These are phyloP conservation scores for Chlorella sp. DNA, from an alignment of 139 green algal species.

Conservation along the genomic window DNA sequence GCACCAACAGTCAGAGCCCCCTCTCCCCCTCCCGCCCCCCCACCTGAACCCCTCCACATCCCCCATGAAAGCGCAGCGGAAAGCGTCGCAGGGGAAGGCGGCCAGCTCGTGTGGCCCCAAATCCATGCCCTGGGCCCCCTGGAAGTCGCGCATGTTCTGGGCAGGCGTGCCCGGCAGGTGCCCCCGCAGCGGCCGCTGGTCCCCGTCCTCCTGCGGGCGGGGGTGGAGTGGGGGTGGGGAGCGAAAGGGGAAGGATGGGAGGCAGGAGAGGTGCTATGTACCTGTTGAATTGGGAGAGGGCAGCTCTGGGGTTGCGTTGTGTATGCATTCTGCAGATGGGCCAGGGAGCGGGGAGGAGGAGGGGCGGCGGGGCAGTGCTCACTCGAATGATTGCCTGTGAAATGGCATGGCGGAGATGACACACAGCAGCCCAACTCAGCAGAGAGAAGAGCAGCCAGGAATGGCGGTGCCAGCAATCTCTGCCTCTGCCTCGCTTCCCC, in stretches of 20 bases:
- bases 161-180: constrained; percentile 18
- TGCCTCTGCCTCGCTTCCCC: no score
- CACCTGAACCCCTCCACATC: background rate
- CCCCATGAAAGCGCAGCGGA: constrained; percentile 2
- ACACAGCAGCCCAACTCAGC: no score
- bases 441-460: background rate
- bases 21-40: background rate
- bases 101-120: background rate
- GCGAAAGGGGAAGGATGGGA: no score
- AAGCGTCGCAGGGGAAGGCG: background rate
- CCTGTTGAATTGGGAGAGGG: background rate
- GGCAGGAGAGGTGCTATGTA: background rate
- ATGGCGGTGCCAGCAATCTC: no score
- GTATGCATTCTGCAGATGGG: no score
- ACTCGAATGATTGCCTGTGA: no score
- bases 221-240: background rate
- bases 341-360: no score
- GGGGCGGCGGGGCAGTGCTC: no score
- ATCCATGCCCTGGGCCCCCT: background rate
- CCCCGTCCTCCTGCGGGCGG: constrained; percentile 27
- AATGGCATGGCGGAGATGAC: no score
- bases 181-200: constrained; percentile 16
- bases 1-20: background rate
- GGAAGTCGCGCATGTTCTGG: constrained; percentile 34
- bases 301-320: background rate